A percentile compares a stretch with the other conserved stretches of the same genome.
Conservation (phyloP, 2,329 filamentous ascomycete species). For the Apiospora pterosperma region DNA sequence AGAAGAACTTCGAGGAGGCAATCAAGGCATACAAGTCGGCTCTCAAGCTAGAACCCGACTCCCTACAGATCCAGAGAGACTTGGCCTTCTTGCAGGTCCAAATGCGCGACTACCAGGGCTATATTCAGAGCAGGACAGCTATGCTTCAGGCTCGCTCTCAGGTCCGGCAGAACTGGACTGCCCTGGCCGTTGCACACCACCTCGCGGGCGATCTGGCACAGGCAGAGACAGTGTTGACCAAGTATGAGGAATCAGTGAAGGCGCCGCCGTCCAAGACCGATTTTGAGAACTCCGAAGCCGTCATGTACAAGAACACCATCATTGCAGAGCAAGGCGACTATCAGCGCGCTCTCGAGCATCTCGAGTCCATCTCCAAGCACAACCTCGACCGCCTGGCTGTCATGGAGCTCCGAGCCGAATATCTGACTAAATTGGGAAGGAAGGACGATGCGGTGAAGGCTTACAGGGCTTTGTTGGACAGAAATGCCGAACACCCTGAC, state of each 20-base stretch:
- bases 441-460: constrained; percentile 79
- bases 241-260: constrained; percentile 92
- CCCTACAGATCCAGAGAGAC: constrained; percentile 88
- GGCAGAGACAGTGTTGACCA: constrained; percentile 86
- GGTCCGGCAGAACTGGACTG: constrained; percentile 92
- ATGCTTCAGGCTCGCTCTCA: constrained; percentile 85
- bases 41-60: constrained; percentile 88
- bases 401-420: constrained; percentile 81
- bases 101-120: constrained; percentile 93
- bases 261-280: constrained; percentile 71
- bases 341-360: constrained; percentile 79
- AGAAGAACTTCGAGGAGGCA: constrained; percentile 98
- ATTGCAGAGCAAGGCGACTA: constrained; percentile 87
- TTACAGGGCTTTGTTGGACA: constrained; percentile 76
- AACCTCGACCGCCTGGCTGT: constrained; percentile 82
- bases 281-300: constrained; percentile 88
- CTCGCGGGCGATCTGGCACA: constrained; percentile 79
- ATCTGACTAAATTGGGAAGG: constrained; percentile 72
- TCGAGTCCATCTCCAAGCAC: constrained; percentile 72
- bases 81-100: constrained; percentile 91
- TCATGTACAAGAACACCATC: constrained; percentile 91
- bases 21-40: constrained; percentile 99
- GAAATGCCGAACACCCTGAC: constrained; percentile 81
- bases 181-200: constrained; percentile 90
- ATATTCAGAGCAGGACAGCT: constrained; percentile 80